Base-by-base conservation (phyloP, 2,329 filamentous ascomycete species). In the Alternaria longipes region DNA sequence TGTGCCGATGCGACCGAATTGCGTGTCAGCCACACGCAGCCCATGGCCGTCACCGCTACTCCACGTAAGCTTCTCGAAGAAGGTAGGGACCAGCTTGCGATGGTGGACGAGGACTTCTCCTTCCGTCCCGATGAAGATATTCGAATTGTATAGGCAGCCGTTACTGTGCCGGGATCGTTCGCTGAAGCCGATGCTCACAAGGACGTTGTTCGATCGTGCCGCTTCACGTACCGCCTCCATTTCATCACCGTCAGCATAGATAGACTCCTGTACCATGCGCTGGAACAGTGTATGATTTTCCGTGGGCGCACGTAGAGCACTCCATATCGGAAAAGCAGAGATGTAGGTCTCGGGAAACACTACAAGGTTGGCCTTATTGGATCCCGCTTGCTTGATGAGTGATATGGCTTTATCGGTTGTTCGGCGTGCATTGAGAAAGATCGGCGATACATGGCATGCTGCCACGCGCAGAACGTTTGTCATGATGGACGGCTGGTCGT, bases 41-140 rank as follows among this genome's bases (percentile, higher is more conserved):
- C 85, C 85, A 28, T 81, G 57, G 0, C 85, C 85, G 65, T 87
- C 85, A 0, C 85, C 85, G 2, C 81, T 80, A 0, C 78, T 77
- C 85, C 85, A 87, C 0, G 81, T 84, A 22, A 87, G 64, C 63
- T 86, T 87, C 72, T 87, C 86, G 60, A 83, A 87, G 68, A 86
- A 87, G 0, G 85, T 87, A 0, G 85, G 84, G 69, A 85, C 79
- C 1, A 87, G 69, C 56, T 87, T 87, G 1, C 85, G 77, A 58
- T 87, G 84, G 56, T 86, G 84, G 0, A 83, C 79, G 2, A 84
- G 59, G 1, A 86, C 74, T 3, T 82, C 67, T 0, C 85, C 85
- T 4, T 79, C 60, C 2, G 68, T 61, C 1, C 74, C 75, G 44
- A 87, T 83, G 20, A 86, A 71, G 0, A 87, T 14, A 26, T 85